These are phyloP conservation scores for Sungouiozyma intestinalis DNA, from an alignment of 805 yeast species.

Conservation along the genomic window DNA sequence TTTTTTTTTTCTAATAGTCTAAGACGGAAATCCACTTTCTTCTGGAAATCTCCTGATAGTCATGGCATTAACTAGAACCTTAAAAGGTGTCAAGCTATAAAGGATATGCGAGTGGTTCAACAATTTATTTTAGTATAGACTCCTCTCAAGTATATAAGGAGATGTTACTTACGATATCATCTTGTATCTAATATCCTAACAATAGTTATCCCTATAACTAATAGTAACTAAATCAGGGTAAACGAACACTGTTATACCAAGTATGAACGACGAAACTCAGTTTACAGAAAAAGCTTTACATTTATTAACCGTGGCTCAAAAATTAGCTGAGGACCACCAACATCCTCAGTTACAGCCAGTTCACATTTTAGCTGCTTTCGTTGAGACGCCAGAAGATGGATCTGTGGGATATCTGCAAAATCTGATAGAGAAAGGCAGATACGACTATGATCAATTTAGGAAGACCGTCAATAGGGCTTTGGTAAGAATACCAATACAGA, in stretches of 20 bases:
- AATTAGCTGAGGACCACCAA: slow-evolving; percentile 73
- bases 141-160: neutral
- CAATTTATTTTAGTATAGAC: too few species aligned
- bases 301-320: slow-evolving; percentile 67
- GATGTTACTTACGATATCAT: too few species aligned
- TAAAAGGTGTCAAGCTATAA: neutral
- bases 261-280: slow-evolving; percentile 45
- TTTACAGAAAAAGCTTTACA: slow-evolving; percentile 89
- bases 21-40: neutral
- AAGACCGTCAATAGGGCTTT: slow-evolving; percentile 70
- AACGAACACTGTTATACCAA: neutral
- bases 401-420: slow-evolving; percentile 65
- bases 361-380: slow-evolving; percentile 87
- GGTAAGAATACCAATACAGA: slow-evolving; percentile 78
- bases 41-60: neutral
- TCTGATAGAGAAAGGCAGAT: slow-evolving; percentile 73
- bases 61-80: neutral
- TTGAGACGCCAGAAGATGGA: slow-evolving; percentile 45
- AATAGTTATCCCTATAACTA: too few species aligned
- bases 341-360: slow-evolving; percentile 81
- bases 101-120: too few species aligned
- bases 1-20: slow-evolving; percentile 1
- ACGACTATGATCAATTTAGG: slow-evolving; percentile 74
- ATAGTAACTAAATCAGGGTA: neutral
- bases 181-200: too few species aligned